Base-by-base conservation (phyloP, 192 early-diverging fungal species). In the Entomortierella beljakovae region DNA sequence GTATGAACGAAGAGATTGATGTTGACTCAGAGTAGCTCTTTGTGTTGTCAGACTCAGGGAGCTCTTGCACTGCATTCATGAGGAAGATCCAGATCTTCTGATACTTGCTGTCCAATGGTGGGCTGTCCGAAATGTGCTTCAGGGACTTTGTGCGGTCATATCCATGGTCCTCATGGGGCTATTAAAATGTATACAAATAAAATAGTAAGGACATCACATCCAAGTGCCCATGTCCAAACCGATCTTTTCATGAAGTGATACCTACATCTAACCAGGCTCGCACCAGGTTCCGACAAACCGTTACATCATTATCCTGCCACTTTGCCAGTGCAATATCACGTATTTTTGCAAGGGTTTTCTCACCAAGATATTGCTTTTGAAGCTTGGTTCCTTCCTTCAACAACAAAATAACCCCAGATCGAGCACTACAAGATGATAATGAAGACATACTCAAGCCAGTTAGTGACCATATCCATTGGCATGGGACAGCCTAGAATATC, bases 221-320 rank as follows among this genome's bases (percentile, higher is more conserved):
- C 56, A 58, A 10, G 26, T 51, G 34, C 70, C 64, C 70, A 43
- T 38, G 35, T 64, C 56, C 29, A 63, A 9, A 50, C 52, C 40
- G 69, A 62, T 1, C 53, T 3, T 53, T 20, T 49, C 22, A 62
- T n/a, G 9, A 51, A 34, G 37, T 71, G 56, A 64, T 59, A 65
- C 64, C 56, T 75, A 66, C 71, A 67, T 75, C 71, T 22, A 75
- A 23, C 71, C 64, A 75, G 23, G 40, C 25, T 32, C 64, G 57
- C 32, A 62, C 58, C 62, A 67, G 57, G 15, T 55, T 62, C 32
- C 64, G 58, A 55, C 32, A n/a, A 56, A 50, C 57, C 29, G 40
- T 67, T 37, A 43, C 51, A n/a, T 75, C 58, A 56, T 51, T 37
- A 34, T 60, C 51, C 59, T 61, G 35, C 64, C 71, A 75, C 43